A percentile compares a stretch with the other conserved stretches of the same genome.
These are phyloP conservation scores for Picea abies DNA, from an alignment of 83 land plant genomes.

Conservation along the genomic window DNA sequence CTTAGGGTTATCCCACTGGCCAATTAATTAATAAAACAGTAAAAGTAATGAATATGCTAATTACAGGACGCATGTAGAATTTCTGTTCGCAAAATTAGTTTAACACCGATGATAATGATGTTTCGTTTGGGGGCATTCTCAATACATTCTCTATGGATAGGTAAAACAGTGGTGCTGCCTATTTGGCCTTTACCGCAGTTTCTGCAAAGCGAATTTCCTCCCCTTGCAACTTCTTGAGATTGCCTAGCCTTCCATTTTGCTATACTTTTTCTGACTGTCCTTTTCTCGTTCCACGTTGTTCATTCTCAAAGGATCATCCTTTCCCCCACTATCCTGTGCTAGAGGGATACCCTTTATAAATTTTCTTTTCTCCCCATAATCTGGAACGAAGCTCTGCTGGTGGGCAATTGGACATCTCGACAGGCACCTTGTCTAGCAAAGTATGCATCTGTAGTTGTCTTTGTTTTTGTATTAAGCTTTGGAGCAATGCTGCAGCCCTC, in stretches of 20 bases:
- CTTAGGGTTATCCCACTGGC: no score
- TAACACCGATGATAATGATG: no score
- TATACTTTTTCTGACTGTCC: background rate
- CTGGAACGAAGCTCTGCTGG: background rate
- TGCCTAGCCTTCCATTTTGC: background rate
- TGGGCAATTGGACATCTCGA: background rate
- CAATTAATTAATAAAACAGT: no score
- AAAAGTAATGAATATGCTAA: no score
- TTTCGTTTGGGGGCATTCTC: background rate
- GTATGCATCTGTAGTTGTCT: background rate
- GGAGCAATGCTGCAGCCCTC: background rate
- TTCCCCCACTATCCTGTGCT: background rate
- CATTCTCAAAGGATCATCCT: constrained; percentile 17
- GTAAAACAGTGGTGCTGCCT: background rate
- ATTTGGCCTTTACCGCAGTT: background rate
- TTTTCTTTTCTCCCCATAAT: background rate
- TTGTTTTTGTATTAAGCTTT: background rate
- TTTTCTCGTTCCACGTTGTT: background rate
- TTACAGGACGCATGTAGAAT: no score
- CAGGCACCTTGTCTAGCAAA: constrained; percentile 17
- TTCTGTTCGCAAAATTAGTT: no score
- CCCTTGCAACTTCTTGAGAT: background rate
- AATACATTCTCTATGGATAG: background rate
- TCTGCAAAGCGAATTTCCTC: background rate
- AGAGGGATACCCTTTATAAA: background rate